A percentile compares a stretch with the other conserved stretches of the same genome.
phyloP scores from a whole-genome alignment of 2,329 filamentous ascomycete genomes.

The Penicillium italicum region DNA sequence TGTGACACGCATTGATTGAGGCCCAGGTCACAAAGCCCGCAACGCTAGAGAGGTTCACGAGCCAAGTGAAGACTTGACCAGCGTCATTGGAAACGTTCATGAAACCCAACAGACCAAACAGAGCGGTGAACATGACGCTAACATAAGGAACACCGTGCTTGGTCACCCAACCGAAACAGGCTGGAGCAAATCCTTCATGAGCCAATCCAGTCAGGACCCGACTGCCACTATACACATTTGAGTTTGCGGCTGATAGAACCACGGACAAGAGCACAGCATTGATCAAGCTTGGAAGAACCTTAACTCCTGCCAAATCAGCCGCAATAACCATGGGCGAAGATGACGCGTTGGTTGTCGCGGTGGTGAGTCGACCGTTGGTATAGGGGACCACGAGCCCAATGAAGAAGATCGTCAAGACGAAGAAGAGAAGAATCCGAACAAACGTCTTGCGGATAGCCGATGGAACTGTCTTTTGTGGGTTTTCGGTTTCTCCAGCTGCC shows the following conservation, averaged over 20 bases:
- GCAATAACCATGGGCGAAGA: conserved; percentile 44
- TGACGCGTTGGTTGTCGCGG: conserved; percentile 23
- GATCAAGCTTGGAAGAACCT: conserved; percentile 37
- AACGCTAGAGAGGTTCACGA: conserved; percentile 35
- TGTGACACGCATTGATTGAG: conserved; percentile 52
- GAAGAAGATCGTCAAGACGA: conserved; percentile 52
- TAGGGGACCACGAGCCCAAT: conserved; percentile 68
- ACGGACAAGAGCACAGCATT: conserved; percentile 42
- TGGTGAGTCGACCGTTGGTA: conserved; percentile 51
- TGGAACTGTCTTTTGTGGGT: conserved; percentile 69
- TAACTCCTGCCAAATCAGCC: conserved; percentile 36
- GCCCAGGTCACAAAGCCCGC: conserved; percentile 37
- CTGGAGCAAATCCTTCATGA: conserved; percentile 43
- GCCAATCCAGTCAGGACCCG: conserved; percentile 66
- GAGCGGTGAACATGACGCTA: conserved; percentile 43
- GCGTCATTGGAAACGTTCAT: conserved; percentile 63
- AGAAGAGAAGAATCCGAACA: conserved; percentile 65
- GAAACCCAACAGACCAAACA: conserved; percentile 63
- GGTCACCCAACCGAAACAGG: conserved; percentile 40
- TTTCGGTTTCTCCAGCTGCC: conserved; percentile 69
- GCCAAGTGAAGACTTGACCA: conserved; percentile 53
- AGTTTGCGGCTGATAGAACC: conserved; percentile 42
- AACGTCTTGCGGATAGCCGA: conserved; percentile 70
- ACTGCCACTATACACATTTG: conserved; percentile 49
- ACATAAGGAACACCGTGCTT: conserved; percentile 43